Evolutionary conservation across 805 yeast genomes (phyloP), one percentile per base, ranked within the genome.

Genomic region (Cephaloascus albidus): DNA sequence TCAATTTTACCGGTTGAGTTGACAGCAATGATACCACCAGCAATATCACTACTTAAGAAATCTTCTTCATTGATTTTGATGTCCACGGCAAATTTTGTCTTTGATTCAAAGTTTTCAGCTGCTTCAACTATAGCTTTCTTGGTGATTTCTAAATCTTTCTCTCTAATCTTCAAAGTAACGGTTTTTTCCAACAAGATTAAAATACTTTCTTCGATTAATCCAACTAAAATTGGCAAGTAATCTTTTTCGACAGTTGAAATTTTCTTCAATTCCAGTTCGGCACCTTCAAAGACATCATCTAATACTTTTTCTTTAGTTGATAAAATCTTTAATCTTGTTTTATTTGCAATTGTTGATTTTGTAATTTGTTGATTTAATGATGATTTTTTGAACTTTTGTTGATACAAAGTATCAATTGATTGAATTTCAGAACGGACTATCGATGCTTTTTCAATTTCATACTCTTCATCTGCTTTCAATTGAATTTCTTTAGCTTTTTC

Each of bases 391-490:
- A 85, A 74, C 59, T 85, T 87, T 51, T 76, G 79, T 46, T 83
- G 89, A 58, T 81, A 86, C 32, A 74, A 67, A 16, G 81, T 66
- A 60, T 93, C 98, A 50, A 93, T 87, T 38, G 89, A 78, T 38
- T 93, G 81, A 41, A 84, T 84, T 65, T 93, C 98, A 12, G 87
- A 74, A 56, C 97, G 85, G 43, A 93, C 97, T 55, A 93, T 80
- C 42, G 87, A 79, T 18, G 96, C 90, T 72, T 93, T 93, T 61
- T 93, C 98, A 54, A 93, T 89, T 65, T 93, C 97, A 60, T 90
- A 93, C 68, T 93, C 99, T 65, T 93, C 98, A 60, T 94, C 96
- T 35, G 97, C 96, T 71, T 93, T 94, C 54, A 93, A 72, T 60
- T 75, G 81, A 57, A 93, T 88, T 65, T 93, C 99, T 61, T 85